These are phyloP conservation scores for Lachnellula cervina DNA, from an alignment of 2,329 filamentous ascomycete genomes.

Conservation along the genomic window DNA sequence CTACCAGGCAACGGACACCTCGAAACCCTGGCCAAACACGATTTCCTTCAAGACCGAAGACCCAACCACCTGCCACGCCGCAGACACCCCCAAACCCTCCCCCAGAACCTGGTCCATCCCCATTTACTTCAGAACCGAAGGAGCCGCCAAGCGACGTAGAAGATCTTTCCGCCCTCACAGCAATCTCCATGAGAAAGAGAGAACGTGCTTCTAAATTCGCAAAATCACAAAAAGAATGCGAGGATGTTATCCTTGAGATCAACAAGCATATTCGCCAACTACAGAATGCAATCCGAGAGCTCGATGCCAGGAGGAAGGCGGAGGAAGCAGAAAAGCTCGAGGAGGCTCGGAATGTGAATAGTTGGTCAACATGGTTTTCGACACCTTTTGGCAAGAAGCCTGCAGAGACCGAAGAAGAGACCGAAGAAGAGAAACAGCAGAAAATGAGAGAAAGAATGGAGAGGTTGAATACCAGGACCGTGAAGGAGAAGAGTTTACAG, in stretches of 20 bases:
- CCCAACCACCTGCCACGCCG: too few species aligned
- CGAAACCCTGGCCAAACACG: neutral
- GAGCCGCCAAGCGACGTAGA: neutral
- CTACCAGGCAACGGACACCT: neutral
- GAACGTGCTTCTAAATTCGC: neutral
- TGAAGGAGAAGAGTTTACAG: conserved; percentile 31
- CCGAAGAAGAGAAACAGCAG: conserved; percentile 31
- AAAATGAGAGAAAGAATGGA: conserved; percentile 32
- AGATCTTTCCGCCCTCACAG: neutral
- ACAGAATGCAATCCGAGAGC: neutral
- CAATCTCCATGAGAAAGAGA: neutral
- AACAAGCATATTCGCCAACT: neutral
- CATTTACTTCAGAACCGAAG: conserved; percentile 7
- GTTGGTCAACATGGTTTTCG: conserved; percentile 30
- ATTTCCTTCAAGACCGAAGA: conserved; percentile 7
- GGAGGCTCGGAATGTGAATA: conserved; percentile 27
- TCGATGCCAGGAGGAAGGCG: conserved; percentile 23
- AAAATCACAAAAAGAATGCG: neutral
- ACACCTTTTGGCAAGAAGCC: conserved; percentile 26
- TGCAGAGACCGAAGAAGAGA: conserved; percentile 31
- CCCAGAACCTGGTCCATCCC: too few species aligned
- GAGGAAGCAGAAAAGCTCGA: conserved; percentile 25
- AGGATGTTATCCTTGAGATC: neutral
- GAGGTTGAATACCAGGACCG: conserved; percentile 30
- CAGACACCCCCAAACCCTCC: too few species aligned